phyloP scores from a whole-genome alignment of 2,329 filamentous ascomycete species.

The Sporothrix humicola region DNA sequence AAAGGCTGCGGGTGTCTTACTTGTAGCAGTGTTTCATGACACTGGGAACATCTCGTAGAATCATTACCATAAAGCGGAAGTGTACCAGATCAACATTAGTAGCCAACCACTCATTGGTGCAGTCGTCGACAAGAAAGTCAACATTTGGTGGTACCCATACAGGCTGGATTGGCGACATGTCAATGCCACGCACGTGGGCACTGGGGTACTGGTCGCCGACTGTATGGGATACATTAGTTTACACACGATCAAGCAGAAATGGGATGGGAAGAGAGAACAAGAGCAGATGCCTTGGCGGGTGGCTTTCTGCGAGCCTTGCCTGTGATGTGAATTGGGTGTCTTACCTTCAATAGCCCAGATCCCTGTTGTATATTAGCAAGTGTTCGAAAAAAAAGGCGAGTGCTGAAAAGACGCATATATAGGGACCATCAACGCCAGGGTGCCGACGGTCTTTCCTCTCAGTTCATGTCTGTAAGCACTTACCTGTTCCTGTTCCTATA shows the following conservation, averaged over 20 bases:
- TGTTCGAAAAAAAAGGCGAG: not conserved
- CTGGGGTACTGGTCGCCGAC: constrained; percentile 48
- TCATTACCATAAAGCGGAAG: constrained; percentile 60
- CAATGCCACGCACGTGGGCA: constrained; percentile 50
- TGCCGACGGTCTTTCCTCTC: too few species aligned
- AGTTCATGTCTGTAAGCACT: not conserved
- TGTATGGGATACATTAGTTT: constrained; percentile 6
- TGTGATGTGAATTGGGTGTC: not conserved
- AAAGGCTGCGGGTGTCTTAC: constrained; percentile 7
- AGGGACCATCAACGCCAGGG: too few species aligned
- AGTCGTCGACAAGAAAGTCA: constrained; percentile 40
- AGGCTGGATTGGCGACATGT: constrained; percentile 54
- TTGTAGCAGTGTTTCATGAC: constrained; percentile 52
- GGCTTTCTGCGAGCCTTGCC: not conserved
- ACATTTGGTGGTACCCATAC: constrained; percentile 51
- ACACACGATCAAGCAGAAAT: not conserved
- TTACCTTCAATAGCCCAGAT: constrained; percentile 43
- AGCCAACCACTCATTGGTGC: constrained; percentile 61
- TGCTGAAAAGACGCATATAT: too few species aligned
- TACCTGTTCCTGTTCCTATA: constrained; percentile 57
- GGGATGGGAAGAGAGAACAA: not conserved
- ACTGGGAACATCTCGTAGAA: constrained; percentile 58
- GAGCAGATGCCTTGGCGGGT: too few species aligned
- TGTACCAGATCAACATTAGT: constrained; percentile 65
- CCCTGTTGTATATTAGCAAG: constrained; percentile 42